Evolutionary conservation across 148 eudicot genomes (phyloP).

Genomic region (Nyssa sinensis): DNA sequence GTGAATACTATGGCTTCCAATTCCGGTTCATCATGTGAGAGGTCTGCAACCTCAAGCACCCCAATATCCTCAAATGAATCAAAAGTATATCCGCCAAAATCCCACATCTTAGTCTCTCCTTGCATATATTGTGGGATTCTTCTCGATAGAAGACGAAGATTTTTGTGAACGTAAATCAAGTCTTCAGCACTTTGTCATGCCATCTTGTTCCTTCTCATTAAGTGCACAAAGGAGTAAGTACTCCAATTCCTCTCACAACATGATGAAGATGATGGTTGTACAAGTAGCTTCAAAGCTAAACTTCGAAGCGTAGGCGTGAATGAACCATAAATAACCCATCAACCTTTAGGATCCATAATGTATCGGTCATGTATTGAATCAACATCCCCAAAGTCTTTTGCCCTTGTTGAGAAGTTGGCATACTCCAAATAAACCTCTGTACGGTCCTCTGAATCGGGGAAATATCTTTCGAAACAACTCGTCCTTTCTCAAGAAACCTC

Average conservation of each 20-base stretch:
- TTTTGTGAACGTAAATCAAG: slow-evolving; percentile 19
- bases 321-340: slow-evolving; percentile 23
- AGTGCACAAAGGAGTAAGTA: too few relatives aligned
- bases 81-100: too few relatives aligned
- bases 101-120: too few relatives aligned
- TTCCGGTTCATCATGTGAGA: too few relatives aligned
- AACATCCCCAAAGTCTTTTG: neutral
- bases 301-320: slow-evolving; percentile 1
- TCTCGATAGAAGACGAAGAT: slow-evolving; percentile 13
- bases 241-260: too few relatives aligned
- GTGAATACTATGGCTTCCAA: too few relatives aligned
- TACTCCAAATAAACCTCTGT: neutral
- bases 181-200: slow-evolving; percentile 11
- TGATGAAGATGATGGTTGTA: too few relatives aligned
- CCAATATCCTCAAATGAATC: too few relatives aligned
- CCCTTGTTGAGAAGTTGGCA: slow-evolving; percentile 2
- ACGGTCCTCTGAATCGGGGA: neutral
- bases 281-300: slow-evolving; percentile 16
- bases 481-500: too few relatives aligned
- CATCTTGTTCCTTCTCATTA: slow-evolving; percentile 13
- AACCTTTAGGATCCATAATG: neutral
- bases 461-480: slow-evolving; percentile 7
- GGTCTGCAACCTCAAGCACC: too few relatives aligned
- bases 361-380: neutral
- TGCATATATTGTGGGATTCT: too few relatives aligned